These are phyloP conservation scores for Aspergillus coremiiformis DNA, from an alignment of 495 filamentous ascomycete genomes.

Conservation along the genomic window DNA sequence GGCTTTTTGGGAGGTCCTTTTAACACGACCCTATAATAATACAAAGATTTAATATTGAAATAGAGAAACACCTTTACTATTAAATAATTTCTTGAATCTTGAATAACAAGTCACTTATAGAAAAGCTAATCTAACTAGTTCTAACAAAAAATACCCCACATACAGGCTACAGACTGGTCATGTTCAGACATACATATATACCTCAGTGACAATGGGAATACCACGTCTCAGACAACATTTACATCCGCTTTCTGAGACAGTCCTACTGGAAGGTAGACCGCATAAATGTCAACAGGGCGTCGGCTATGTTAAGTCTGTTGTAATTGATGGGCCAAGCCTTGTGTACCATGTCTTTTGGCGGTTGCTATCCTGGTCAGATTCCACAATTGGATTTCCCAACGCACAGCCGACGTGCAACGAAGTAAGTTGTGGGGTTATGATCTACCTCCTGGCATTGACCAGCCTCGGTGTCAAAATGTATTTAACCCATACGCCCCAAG, in stretches of 20 bases:
- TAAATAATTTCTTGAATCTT: too few relatives aligned
- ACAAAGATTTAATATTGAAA: too few relatives aligned
- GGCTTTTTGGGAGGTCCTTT: too few relatives aligned
- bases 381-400: constrained; percentile 37
- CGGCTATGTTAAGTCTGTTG: constrained; percentile 31
- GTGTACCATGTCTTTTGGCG: constrained; percentile 61
- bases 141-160: too few relatives aligned
- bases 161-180: too few relatives aligned
- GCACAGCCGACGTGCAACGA: constrained; percentile 52
- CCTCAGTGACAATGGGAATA: constrained; percentile 76
- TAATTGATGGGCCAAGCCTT: constrained; percentile 71
- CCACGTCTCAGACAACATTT: constrained; percentile 52
- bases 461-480: constrained; percentile 52
- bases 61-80: too few relatives aligned
- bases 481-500: constrained; percentile 6
- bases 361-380: constrained; percentile 35
- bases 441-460: constrained; percentile 53
- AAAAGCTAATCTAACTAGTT: too few relatives aligned
- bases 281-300: not conserved
- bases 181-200: too few relatives aligned
- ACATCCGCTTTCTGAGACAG: constrained; percentile 46
- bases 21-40: too few relatives aligned
- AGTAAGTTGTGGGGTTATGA: constrained; percentile 50
- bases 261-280: constrained; percentile 26
- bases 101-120: too few relatives aligned